Base-by-base conservation (phyloP, 78 protist genomes). In the Polysphondylium violaceum region DNA sequence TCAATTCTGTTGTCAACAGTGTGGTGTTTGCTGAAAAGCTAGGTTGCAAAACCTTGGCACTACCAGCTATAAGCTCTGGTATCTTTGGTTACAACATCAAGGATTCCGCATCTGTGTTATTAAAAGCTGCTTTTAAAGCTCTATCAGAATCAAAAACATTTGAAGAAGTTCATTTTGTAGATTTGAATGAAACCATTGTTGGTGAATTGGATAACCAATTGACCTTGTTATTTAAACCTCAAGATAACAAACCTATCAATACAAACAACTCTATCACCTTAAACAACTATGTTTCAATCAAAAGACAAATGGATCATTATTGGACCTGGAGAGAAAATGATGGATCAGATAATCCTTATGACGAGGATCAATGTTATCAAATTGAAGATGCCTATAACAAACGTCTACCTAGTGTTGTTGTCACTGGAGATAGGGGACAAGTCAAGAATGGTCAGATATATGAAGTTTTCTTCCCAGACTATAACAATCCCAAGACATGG, bases 41-140 rank as follows among this genome's bases (percentile, higher is more conserved):
- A 21, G 23, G 53, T 16, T 12, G 23, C 8, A n/a, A 38, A 67
- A 23, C 33, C 21, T 36, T 67, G 9, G 47, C 74, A 67, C 12
- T 67, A 35, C 76, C 76, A 44, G 76, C 76, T 8, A 68, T 68
- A 25, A 68, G 76, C 27, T 40, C 76, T 27, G 76, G 76, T 44
- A 68, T 68, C 16, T 68, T 68, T 17, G 36, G 58, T 43, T 68
- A 43, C 27, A 25, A 68, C 25, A 43, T 47, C 21, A 44, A 68
- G 23, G 31, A 68, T 35, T 43, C 76, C 11, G 31, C 55, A 11
- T 29, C 58, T 43, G 27, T 68, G 3, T n/a, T 68, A 0, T 16
- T 68, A 27, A 9, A 3, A 68, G 27, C 9, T 25, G 76, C 58
- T 27, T 12, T n/a, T 14, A 5, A 68, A 17, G 6, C 27, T 11